Base-by-base conservation (phyloP, 768 basidiomycete species). In the Multifurca ochricompacta region DNA sequence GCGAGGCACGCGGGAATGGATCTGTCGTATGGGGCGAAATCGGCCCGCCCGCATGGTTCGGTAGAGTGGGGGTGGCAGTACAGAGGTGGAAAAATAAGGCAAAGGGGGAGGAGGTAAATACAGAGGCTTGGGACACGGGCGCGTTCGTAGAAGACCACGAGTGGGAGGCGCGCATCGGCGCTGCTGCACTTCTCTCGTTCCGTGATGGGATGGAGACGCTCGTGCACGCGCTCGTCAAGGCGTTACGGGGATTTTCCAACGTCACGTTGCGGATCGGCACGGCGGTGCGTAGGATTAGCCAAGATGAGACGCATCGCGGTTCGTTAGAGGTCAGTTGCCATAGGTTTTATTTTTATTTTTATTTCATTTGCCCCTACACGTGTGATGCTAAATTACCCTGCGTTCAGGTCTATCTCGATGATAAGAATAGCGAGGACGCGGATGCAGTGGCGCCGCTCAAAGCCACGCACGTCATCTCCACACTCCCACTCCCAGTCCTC, bases 101-200 rank as follows among this genome's bases (percentile, higher is more conserved):
- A 21, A 43, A 59, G 32, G 44, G 30, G 10, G 53, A 47, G 10
- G 44, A 60, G 25, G 62, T 56, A 64, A 46, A 48, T 11, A 6
- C 31, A 28, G 48, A 59, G 19, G 65, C 69, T 35, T 81, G 79
- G 58, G 70, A 78, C 3, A 34, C 83, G 36, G 88, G 41, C 5
- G 23, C 28, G 16, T 7, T 7, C 3, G 6, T 6, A 83, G 3
- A 68, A 72, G 13, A 41, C 30, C 43, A 0, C 2, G 44, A 42
- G 39, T 56, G 48, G 50, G 50, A 59, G 30, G 16, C 71, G 31
- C 62, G 67, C 51, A 78, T 91, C 79, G 67, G 74, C 14, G 70
- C 69, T n/a, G 75, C 77, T 3, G 82, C 91, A 40, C 81, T 95
- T 21, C 95, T 83, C 69, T 91, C 91, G 3, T 84, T 99, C 65